Conservation (phyloP, 495 filamentous ascomycete genomes). For the Gamarada debralockiae region DNA sequence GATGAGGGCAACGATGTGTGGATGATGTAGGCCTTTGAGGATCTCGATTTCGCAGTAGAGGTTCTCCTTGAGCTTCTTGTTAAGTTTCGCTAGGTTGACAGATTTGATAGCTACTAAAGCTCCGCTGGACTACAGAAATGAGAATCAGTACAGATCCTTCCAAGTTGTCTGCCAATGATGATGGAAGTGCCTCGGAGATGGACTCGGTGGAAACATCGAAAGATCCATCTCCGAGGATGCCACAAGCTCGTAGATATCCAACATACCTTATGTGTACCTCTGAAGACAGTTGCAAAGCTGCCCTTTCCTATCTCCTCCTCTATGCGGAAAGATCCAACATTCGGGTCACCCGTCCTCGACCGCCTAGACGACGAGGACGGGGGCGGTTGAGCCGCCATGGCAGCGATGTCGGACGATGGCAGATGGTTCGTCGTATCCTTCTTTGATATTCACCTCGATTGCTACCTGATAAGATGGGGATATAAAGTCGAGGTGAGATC, state of each 20-base stretch:
- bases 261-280: conserved; percentile 79
- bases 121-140: conserved; percentile 45
- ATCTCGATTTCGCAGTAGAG: conserved; percentile 93
- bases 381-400: conserved; percentile 37
- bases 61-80: conserved; percentile 94
- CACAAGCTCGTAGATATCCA: neutral
- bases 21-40: conserved; percentile 85
- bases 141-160: conserved; percentile 38
- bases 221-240: neutral
- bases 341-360: conserved; percentile 50
- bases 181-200: conserved; percentile 6
- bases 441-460: conserved; percentile 14
- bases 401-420: neutral
- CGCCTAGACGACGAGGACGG: conserved; percentile 37
- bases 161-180: neutral
- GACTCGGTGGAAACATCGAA: conserved; percentile 3
- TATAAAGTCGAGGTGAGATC: conserved; percentile 38
- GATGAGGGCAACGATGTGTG: conserved; percentile 94
- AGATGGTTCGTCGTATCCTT: conserved; percentile 1
- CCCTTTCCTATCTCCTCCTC: conserved; percentile 88
- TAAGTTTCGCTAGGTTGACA: conserved; percentile 82
- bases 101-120: conserved; percentile 91
- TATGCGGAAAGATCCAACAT: conserved; percentile 73
- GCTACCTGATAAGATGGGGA: conserved; percentile 43
- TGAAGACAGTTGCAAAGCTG: conserved; percentile 93